Evolutionary conservation across 768 basidiomycete genomes (phyloP).

Genomic region (Suillus weaverae): DNA sequence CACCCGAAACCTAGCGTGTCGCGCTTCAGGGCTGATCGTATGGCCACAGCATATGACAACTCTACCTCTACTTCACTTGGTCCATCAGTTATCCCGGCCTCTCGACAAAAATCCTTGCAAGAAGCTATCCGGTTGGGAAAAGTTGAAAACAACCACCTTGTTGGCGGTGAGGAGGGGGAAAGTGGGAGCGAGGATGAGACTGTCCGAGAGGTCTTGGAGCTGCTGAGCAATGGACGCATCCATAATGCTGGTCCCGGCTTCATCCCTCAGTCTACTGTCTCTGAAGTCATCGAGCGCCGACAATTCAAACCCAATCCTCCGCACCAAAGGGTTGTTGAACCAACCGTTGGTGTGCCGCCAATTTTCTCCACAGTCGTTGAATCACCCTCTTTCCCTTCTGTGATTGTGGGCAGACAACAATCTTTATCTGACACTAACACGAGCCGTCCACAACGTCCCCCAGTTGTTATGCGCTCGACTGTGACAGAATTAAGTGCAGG

Average conservation of each 20-base stretch:
- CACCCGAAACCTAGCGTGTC: constrained; percentile 55
- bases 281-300: constrained; percentile 28
- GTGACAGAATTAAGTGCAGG: constrained; percentile 15
- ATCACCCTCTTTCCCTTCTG: constrained; percentile 12
- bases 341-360: constrained; percentile 10
- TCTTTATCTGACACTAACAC: constrained; percentile 24
- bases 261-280: constrained; percentile 15
- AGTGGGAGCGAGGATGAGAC: constrained; percentile 55
- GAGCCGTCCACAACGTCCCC: constrained; percentile 31
- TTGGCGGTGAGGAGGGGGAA: constrained; percentile 50
- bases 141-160: constrained; percentile 49
- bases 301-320: constrained; percentile 15
- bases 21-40: constrained; percentile 60
- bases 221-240: constrained; percentile 50
- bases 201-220: constrained; percentile 50
- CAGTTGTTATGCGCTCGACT: constrained; percentile 15
- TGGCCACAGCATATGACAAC: constrained; percentile 50
- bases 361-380: constrained; percentile 8
- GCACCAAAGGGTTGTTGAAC: background rate
- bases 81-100: constrained; percentile 42
- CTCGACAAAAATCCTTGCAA: constrained; percentile 48
- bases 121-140: constrained; percentile 57
- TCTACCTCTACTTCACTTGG: constrained; percentile 43
- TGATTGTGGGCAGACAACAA: constrained; percentile 11
- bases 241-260: constrained; percentile 55